These are phyloP conservation scores for Favolaschia claudopus DNA, from an alignment of 768 basidiomycete genomes.

Conservation along the genomic window DNA sequence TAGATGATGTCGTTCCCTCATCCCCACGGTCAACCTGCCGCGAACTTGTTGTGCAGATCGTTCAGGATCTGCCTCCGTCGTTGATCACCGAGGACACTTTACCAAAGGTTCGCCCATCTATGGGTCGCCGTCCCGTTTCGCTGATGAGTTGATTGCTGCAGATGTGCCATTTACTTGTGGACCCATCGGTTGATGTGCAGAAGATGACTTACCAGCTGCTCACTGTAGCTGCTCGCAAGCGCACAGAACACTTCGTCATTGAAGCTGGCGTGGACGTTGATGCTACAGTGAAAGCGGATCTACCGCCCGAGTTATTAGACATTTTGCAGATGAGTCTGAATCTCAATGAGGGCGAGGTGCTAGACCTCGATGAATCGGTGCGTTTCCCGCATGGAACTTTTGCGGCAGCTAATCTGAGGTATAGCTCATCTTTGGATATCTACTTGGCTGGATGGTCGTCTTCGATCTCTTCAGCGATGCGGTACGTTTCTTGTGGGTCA, in stretches of 20 bases:
- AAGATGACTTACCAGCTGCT: constrained; percentile 81
- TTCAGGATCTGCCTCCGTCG: constrained; percentile 69
- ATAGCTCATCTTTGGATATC: constrained; percentile 64
- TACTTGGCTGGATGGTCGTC: constrained; percentile 91
- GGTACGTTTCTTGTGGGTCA: constrained; percentile 54
- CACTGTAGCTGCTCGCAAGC: constrained; percentile 69
- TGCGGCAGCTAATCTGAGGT: background rate
- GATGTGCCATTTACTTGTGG: constrained; percentile 84
- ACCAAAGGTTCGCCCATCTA: constrained; percentile 54
- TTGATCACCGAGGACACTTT: constrained; percentile 72
- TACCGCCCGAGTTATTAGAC: constrained; percentile 73
- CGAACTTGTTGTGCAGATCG: constrained; percentile 71
- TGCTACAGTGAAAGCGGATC: constrained; percentile 53
- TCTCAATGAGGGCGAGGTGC: constrained; percentile 44
- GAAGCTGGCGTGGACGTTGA: constrained; percentile 86
- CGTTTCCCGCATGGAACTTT: background rate
- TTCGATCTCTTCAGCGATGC: constrained; percentile 87
- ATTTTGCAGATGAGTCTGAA: constrained; percentile 62
- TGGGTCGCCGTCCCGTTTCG: background rate
- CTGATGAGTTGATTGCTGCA: constrained; percentile 34
- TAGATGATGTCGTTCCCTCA: constrained; percentile 45
- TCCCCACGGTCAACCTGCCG: constrained; percentile 71
- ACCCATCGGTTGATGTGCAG: constrained; percentile 71
- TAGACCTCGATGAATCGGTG: constrained; percentile 49
- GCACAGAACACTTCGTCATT: constrained; percentile 85